phyloP scores from a whole-genome alignment of 495 filamentous ascomycete species.

The Pseudomonodictys pantanalensis region DNA sequence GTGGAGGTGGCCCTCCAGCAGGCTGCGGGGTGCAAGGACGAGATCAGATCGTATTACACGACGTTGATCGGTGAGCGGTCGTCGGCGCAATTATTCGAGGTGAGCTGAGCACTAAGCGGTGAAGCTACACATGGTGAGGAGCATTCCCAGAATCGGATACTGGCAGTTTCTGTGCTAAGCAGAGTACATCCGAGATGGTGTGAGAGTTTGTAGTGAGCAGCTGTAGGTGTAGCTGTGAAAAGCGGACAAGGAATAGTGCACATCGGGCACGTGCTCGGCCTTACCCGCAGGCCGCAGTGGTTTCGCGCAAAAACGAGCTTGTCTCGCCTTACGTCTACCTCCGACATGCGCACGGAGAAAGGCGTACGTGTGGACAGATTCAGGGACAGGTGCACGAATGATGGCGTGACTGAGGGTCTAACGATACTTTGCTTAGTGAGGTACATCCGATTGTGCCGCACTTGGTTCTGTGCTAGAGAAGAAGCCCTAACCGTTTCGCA shows the following conservation, averaged over 20 bases:
- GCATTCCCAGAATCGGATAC: not conserved
- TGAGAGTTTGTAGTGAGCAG: too few species aligned
- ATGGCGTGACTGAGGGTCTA: too few species aligned
- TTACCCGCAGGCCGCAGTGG: not conserved
- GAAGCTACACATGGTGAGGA: not conserved
- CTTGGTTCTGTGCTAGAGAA: too few species aligned
- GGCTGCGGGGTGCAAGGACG: not conserved
- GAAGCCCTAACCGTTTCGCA: too few species aligned
- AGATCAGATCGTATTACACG: conserved; percentile 1
- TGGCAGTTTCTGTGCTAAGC: too few species aligned
- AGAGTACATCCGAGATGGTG: too few species aligned
- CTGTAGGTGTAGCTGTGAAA: not conserved
- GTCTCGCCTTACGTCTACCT: not conserved
- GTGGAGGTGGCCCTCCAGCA: not conserved
- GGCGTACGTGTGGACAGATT: not conserved
- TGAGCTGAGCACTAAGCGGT: not conserved
- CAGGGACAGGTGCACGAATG: too few species aligned
- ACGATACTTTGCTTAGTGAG: too few species aligned
- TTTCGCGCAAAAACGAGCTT: not conserved
- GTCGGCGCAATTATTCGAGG: not conserved
- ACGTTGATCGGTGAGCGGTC: not conserved
- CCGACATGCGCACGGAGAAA: not conserved
- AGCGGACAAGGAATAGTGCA: not conserved
- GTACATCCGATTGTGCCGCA: too few species aligned
- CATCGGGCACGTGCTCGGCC: not conserved